Conservation (phyloP, 164 flowering plant species). For the Liriodendron chinense region DNA sequence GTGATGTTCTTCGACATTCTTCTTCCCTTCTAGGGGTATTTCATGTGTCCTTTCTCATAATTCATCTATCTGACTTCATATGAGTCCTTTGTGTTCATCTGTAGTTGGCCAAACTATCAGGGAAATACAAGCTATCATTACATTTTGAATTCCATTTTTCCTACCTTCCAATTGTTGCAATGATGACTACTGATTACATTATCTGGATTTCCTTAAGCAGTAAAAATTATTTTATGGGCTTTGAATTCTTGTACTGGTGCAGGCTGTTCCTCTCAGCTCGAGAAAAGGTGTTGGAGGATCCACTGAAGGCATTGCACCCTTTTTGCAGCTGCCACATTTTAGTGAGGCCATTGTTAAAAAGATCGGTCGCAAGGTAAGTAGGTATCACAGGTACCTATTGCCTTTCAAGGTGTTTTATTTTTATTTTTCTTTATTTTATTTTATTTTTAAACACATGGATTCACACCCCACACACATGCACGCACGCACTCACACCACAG, state of each 20-base stretch:
- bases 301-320: conserved; percentile 80
- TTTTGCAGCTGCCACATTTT: conserved; percentile 94
- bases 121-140: too few species aligned
- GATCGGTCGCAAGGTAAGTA: conserved; percentile 70
- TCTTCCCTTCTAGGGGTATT: too few species aligned
- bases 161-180: neutral
- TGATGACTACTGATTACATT: neutral
- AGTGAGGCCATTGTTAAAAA: conserved; percentile 70
- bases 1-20: too few species aligned
- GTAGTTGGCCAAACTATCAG: too few species aligned
- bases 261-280: conserved; percentile 96
- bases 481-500: too few species aligned
- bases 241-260: conserved; percentile 15
- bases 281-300: conserved; percentile 77
- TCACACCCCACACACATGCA: too few species aligned
- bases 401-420: neutral
- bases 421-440: too few species aligned
- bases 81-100: too few species aligned
- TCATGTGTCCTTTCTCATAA: too few species aligned
- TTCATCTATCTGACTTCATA: too few species aligned
- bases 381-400: neutral
- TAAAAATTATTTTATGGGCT: neutral
- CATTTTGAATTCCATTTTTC: neutral
- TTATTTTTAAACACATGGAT: too few species aligned
- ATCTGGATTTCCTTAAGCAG: neutral